phyloP scores from a whole-genome alignment of 176 grass and related monocot genomes.

The Typha latifolia region DNA sequence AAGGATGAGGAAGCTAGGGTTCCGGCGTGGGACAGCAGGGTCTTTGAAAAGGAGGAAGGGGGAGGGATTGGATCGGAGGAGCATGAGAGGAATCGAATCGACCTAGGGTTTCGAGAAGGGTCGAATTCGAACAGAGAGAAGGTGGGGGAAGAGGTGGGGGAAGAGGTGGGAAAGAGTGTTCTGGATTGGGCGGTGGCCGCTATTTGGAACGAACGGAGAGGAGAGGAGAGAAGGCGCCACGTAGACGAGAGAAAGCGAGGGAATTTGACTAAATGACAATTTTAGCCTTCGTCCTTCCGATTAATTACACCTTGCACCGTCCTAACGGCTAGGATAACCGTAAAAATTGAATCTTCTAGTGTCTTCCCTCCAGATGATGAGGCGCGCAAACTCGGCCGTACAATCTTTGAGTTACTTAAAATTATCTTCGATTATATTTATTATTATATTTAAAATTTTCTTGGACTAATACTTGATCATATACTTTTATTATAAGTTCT shows the following conservation, averaged over 20 bases:
- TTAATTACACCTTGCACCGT: no score
- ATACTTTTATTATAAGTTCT: no score
- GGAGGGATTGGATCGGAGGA: constrained; percentile 28
- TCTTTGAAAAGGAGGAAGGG: constrained; percentile 1
- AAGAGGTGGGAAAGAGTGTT: no score
- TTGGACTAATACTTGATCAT: no score
- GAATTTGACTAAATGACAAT: background rate
- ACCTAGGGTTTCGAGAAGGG: background rate
- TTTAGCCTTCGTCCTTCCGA: no score
- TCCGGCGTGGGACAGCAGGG: constrained; percentile 7
- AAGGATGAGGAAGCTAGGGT: constrained; percentile 12
- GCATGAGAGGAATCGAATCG: constrained; percentile 30
- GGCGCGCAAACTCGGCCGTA: no score
- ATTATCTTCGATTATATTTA: no score
- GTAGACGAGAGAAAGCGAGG: background rate
- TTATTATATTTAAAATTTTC: no score
- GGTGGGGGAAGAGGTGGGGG: background rate
- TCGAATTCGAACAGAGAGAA: background rate
- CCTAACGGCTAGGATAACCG: no score
- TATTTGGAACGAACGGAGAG: background rate
- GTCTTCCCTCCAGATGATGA: no score
- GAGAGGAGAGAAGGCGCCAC: constrained; percentile 3
- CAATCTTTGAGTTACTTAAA: no score
- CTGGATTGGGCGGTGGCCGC: background rate
- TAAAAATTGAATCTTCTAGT: no score